These are phyloP conservation scores for Ramaria sp. DNA, from an alignment of 768 basidiomycete species.

Conservation along the genomic window DNA sequence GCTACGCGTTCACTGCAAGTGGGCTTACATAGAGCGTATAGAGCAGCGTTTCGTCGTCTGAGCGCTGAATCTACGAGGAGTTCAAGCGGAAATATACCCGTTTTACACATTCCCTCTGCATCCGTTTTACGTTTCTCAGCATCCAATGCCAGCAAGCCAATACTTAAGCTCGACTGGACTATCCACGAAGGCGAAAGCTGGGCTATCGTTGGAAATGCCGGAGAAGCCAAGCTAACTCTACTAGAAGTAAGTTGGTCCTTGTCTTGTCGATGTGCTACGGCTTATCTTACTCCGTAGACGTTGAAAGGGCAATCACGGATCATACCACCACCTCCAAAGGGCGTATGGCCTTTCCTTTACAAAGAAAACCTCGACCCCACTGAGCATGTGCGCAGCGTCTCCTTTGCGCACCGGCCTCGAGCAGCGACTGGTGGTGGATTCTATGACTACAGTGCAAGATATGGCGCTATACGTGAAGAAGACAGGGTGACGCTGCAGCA, in stretches of 20 bases:
- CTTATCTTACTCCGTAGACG: constrained; percentile 30
- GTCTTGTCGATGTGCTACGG: background rate
- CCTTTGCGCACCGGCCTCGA: constrained; percentile 53
- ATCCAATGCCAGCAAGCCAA: constrained; percentile 29
- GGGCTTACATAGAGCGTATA: too few relatives aligned
- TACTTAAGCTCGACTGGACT: constrained; percentile 50
- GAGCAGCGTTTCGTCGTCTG: too few relatives aligned
- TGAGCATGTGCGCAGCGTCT: constrained; percentile 43
- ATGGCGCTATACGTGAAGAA: constrained; percentile 79
- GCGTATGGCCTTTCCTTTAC: constrained; percentile 70
- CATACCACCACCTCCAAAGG: constrained; percentile 49
- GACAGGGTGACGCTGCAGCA: constrained; percentile 70
- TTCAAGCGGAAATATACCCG: background rate
- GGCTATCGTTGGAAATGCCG: constrained; percentile 62
- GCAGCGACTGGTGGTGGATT: constrained; percentile 54
- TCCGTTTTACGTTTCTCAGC: constrained; percentile 7
- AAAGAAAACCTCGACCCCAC: constrained; percentile 35
- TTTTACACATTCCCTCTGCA: constrained; percentile 9
- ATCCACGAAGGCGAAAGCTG: constrained; percentile 55
- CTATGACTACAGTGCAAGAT: constrained; percentile 88
- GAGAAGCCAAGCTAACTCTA: constrained; percentile 48
- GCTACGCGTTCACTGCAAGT: too few relatives aligned
- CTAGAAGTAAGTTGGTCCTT: constrained; percentile 44
- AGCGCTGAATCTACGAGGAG: too few relatives aligned
- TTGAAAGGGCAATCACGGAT: constrained; percentile 66